Evolutionary conservation across 768 basidiomycete genomes (phyloP).

Genomic region (Leccinum olivaceopallidum): DNA sequence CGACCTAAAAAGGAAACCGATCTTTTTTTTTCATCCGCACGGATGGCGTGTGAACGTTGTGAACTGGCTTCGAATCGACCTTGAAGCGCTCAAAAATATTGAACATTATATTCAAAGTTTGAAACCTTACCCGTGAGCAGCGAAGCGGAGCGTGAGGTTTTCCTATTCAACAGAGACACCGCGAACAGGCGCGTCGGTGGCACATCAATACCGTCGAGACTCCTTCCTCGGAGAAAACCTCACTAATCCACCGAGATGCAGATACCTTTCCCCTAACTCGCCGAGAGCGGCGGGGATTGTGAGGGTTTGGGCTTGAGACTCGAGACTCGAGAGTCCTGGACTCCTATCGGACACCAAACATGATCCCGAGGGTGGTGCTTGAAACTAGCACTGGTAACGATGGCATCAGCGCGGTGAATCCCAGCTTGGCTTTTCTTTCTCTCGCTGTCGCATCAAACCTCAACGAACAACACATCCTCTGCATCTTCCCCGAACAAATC

Average conservation of each 20-base stretch:
- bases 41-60: neutral
- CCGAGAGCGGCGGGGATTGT: neutral
- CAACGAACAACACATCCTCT: neutral
- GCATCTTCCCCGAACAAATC: neutral
- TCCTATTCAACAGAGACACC: neutral
- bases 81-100: neutral
- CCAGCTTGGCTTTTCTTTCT: neutral
- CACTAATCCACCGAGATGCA: neutral
- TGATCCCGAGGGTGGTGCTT: neutral
- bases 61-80: neutral
- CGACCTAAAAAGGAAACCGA: conserved; percentile 1
- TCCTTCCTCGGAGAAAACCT: neutral
- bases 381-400: neutral
- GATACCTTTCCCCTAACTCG: neutral
- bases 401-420: conserved; percentile 6
- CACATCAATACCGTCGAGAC: neutral
- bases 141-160: neutral
- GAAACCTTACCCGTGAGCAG: neutral
- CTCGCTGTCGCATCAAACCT: neutral
- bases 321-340: neutral
- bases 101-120: neutral
- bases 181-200: neutral
- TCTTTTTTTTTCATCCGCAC: neutral
- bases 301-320: neutral
- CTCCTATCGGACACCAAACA: conserved; percentile 1